Percentiles rank a stretch among this genome's conserved stretches.
Conservation (phyloP, 352 stramenopile species). For the Globisporangium spinosum region DNA sequence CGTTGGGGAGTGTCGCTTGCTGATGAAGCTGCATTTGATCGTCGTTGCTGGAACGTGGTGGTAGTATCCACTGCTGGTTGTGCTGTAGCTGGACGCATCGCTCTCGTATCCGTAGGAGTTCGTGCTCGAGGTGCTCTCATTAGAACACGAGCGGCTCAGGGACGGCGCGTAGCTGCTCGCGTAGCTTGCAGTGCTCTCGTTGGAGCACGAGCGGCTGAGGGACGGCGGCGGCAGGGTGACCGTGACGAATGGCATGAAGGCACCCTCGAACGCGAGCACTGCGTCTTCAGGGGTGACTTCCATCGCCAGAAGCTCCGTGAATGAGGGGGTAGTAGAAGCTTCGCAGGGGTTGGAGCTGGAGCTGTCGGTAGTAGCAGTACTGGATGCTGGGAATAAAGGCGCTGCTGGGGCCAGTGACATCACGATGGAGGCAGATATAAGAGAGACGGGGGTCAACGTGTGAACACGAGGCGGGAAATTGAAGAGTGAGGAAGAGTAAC, state of each 20-base stretch:
- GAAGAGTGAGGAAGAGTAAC: slow-evolving; percentile 10
- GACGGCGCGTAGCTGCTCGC: background rate
- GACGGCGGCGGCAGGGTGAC: background rate
- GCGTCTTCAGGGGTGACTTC: background rate
- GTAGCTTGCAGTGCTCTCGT: slow-evolving; percentile 3
- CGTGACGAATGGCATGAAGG: slow-evolving; percentile 10
- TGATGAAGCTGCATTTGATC: background rate
- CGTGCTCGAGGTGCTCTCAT: background rate
- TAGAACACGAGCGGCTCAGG: background rate
- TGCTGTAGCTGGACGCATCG: slow-evolving; percentile 3
- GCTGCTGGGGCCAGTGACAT: slow-evolving; percentile 16
- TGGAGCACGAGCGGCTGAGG: slow-evolving; percentile 2
- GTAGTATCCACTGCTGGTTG: slow-evolving; percentile 1
- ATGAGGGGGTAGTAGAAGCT: background rate
- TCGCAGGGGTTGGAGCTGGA: background rate
- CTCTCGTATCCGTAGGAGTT: slow-evolving; percentile 8
- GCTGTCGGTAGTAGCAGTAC: background rate
- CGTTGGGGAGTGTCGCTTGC: slow-evolving; percentile 7
- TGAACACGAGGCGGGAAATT: slow-evolving; percentile 13
- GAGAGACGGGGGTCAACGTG: slow-evolving; percentile 13
- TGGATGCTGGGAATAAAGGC: slow-evolving; percentile 15
- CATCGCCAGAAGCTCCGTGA: slow-evolving; percentile 6
- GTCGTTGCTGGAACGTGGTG: background rate
- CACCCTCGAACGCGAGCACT: slow-evolving; percentile 6
- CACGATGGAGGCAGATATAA: background rate